These are phyloP conservation scores for Neopestalotiopsis sp. DNA, from an alignment of 2,329 filamentous ascomycete genomes.

Conservation along the genomic window DNA sequence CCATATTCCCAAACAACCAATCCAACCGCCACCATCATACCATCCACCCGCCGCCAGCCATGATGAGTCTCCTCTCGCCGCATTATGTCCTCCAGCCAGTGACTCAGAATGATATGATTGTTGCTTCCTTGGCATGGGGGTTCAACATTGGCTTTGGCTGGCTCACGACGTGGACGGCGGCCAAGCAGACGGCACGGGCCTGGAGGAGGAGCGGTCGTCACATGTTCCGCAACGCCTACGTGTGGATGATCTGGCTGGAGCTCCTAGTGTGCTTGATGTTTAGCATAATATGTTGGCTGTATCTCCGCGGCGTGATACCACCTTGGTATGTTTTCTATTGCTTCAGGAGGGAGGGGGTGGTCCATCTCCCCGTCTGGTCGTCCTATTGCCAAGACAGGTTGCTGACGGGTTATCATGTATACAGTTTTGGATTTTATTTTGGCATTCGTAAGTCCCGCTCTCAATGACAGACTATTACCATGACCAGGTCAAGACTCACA, in stretches of 20 bases:
- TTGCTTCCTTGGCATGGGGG: constrained; percentile 41
- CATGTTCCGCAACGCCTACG: constrained; percentile 33
- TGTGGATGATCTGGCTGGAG: constrained; percentile 42
- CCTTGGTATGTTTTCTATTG: constrained; percentile 12
- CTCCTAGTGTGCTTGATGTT: constrained; percentile 34
- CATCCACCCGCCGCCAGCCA: not conserved
- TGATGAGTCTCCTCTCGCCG: constrained; percentile 24
- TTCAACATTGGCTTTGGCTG: constrained; percentile 48
- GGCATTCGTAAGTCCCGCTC: constrained; percentile 13
- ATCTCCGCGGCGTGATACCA: constrained; percentile 9
- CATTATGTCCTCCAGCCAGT: constrained; percentile 27
- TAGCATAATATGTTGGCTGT: constrained; percentile 36
- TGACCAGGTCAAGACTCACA: constrained; percentile 28
- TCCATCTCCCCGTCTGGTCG: too few relatives aligned
- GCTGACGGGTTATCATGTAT: not conserved
- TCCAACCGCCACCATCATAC: too few relatives aligned
- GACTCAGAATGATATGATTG: constrained; percentile 30
- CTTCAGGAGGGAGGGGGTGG: not conserved
- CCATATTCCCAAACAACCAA: too few relatives aligned
- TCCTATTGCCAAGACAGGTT: too few relatives aligned
- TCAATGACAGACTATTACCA: not conserved
- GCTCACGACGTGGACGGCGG: constrained; percentile 43
- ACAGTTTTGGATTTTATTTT: constrained; percentile 19
- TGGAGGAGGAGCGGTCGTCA: constrained; percentile 32
- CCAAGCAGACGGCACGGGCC: constrained; percentile 34